Base-by-base conservation (phyloP, 192 early-diverging fungal genomes). In the Rhizoclosmatium globosum region DNA sequence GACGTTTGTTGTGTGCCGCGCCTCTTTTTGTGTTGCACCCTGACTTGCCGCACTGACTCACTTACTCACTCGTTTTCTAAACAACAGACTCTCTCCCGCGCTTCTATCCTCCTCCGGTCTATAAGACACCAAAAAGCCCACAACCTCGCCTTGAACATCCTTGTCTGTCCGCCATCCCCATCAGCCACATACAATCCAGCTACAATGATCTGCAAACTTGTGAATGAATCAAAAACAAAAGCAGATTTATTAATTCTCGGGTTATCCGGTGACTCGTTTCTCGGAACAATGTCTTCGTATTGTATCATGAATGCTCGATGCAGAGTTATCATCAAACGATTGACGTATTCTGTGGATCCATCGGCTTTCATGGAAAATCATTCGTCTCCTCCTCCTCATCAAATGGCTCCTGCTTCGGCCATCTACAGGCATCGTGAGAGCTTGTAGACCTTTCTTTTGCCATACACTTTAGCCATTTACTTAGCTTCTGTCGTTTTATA, bases 261-360 rank as follows among this genome's bases (percentile, higher is more conserved):
- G 15, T 19, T 38, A 46, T 21, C 17, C 23, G 57, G 23, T 7
- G 23, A 58, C 70, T 21, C 48, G 3, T 44, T n/a, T 3, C 42
- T 72, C 7, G 70, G 53, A 7, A 15, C 47, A 41, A 41, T 72
- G 9, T 50, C 70, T n/a, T 17, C 19, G 9, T 19, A 21, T 11
- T 72, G 70, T 17, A 57, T 50, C 23, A 19, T 38, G 6, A 44
- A 58, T 72, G 48, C 70, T 15, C 38, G 57, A 41, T 72, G 70
- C 57, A 9, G 70, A 2, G 70, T 72, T n/a, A 57, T 59, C n/a
- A 44, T 64, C 62, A 64, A 64, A 64, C 7, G 62, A 64, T 21
- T 64, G 23, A 64, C 62, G 6, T 64, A 64, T 21, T 13, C 9
- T 53, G 50, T 53, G 17, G 50, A 53, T 13, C 9, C 17, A 53